Percentiles rank a stretch among this genome's conserved stretches.
phyloP scores from a whole-genome alignment of 2,329 filamentous ascomycete genomes.

The Epichloe brachyelytri region DNA sequence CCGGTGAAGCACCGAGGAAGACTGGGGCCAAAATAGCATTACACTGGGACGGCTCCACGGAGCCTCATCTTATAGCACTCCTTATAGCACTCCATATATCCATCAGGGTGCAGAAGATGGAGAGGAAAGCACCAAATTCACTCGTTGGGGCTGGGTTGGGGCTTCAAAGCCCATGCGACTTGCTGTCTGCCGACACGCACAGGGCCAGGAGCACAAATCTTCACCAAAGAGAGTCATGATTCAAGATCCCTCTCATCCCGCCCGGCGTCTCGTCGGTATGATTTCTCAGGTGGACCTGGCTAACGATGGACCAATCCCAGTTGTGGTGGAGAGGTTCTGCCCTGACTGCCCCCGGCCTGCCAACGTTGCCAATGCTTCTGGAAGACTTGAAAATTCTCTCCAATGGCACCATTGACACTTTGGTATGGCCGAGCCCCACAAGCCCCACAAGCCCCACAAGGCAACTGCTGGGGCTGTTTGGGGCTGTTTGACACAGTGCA shows the following conservation, averaged over 20 bases:
- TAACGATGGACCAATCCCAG: conserved; percentile 15
- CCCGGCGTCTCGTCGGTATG: conserved; percentile 16
- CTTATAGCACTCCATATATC: background rate
- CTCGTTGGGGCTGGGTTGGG: background rate
- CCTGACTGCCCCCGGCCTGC: no score
- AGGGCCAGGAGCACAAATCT: background rate
- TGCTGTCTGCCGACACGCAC: background rate
- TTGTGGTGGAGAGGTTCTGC: conserved; percentile 8
- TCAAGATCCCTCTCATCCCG: conserved; percentile 2
- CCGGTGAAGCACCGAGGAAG: conserved; percentile 18
- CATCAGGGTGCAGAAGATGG: background rate
- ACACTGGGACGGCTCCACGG: conserved; percentile 3
- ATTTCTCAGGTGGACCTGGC: background rate
- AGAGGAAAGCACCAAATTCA: background rate
- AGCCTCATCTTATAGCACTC: conserved; percentile 1
- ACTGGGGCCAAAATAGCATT: conserved; percentile 9
- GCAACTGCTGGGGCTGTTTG: background rate
- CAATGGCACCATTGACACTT: conserved; percentile 12
- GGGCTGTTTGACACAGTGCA: background rate
- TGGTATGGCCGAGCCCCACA: background rate
- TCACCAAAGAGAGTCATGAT: background rate
- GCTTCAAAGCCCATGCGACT: background rate
- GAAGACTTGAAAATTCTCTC: conserved; percentile 15
- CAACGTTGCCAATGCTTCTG: conserved; percentile 13
- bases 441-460: background rate